phyloP scores from a whole-genome alignment of 257 asterid species.

The Buddleja alternifolia region DNA sequence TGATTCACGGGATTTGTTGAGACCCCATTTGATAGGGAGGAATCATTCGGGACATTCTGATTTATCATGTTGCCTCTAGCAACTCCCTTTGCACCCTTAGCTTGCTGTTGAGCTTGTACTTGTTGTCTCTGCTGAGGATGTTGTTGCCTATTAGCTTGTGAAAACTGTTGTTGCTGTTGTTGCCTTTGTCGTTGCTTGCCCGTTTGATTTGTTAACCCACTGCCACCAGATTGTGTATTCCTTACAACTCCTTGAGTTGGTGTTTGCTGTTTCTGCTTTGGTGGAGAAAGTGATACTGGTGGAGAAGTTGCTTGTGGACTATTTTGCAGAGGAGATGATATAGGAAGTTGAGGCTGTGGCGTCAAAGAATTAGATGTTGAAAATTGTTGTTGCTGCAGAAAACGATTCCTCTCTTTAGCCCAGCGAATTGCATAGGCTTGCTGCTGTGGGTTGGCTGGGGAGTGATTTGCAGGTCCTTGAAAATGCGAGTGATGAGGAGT shows the following conservation, averaged over 20 bases:
- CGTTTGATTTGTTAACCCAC: slow-evolving; percentile 55
- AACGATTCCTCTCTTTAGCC: slow-evolving; percentile 79
- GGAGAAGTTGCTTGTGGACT: slow-evolving; percentile 55
- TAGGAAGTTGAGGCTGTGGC: slow-evolving; percentile 66
- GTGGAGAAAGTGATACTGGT: slow-evolving; percentile 55
- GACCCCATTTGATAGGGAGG: slow-evolving; percentile 41
- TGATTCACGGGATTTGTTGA: slow-evolving; percentile 42
- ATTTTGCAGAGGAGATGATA: slow-evolving; percentile 64
- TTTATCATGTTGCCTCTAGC: slow-evolving; percentile 70
- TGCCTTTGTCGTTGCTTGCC: slow-evolving; percentile 55
- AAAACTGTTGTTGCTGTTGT: slow-evolving; percentile 35
- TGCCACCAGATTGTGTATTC: slow-evolving; percentile 54
- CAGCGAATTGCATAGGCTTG: slow-evolving; percentile 75
- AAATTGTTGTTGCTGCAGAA: slow-evolving; percentile 51
- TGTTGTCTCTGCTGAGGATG: slow-evolving; percentile 71
- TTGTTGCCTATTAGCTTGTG: slow-evolving; percentile 46
- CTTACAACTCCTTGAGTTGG: slow-evolving; percentile 61
- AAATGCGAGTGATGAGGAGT: slow-evolving; percentile 52
- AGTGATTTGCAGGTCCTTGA: slow-evolving; percentile 69
- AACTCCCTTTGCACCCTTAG: slow-evolving; percentile 70
- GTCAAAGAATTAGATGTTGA: slow-evolving; percentile 61
- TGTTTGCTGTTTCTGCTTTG: slow-evolving; percentile 63
- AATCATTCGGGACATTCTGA: slow-evolving; percentile 44
- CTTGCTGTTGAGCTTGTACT: slow-evolving; percentile 62
- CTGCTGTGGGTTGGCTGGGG: slow-evolving; percentile 63